phyloP scores from a whole-genome alignment of 306 rosid genomes.

The Heteromeles arbutifolia region DNA sequence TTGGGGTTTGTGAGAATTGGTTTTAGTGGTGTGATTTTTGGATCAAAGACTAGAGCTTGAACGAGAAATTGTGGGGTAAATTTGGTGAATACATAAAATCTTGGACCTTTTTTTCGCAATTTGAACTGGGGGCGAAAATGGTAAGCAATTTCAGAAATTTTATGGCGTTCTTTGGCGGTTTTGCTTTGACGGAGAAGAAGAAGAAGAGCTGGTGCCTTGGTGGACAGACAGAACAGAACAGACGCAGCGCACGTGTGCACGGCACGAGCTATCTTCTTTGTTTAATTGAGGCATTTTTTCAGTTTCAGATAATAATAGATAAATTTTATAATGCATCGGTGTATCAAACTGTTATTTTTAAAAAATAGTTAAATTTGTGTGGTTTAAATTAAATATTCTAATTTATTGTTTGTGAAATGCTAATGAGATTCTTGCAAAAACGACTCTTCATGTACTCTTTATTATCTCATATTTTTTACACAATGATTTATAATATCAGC shows the following conservation, averaged over 20 bases:
- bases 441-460: too few relatives aligned
- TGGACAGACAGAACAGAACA: background rate
- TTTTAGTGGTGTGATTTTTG: background rate
- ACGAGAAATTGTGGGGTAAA: background rate
- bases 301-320: background rate
- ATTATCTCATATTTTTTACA: accelerated
- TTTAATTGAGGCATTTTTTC: background rate
- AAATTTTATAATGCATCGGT: too few relatives aligned
- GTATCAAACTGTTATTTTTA: background rate
- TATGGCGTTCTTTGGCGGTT: background rate
- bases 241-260: background rate
- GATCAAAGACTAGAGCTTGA: slow-evolving; percentile 6
- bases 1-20: background rate
- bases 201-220: background rate
- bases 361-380: too few relatives aligned
- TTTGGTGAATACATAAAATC: background rate
- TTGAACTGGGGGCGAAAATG: background rate
- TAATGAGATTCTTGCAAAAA: too few relatives aligned
- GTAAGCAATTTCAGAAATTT: background rate
- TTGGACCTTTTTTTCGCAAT: background rate
- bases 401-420: too few relatives aligned
- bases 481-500: too few relatives aligned
- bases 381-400: too few relatives aligned
- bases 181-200: slow-evolving; percentile 7
- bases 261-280: slow-evolving; percentile 8